Conservation (phyloP, 176 grass and related monocot genomes). For the Canna indica region DNA sequence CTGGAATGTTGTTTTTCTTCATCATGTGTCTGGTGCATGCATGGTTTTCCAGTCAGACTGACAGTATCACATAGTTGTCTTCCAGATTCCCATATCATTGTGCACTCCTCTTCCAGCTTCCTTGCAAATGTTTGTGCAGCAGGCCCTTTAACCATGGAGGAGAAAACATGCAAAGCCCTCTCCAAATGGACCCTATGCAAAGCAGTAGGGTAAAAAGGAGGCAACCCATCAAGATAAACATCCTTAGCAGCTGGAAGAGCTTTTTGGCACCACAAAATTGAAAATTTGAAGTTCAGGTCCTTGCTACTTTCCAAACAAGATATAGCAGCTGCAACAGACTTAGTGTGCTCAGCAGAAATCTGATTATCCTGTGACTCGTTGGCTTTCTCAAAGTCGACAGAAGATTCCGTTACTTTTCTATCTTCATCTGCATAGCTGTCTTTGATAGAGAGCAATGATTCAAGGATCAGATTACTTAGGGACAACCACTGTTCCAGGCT, state of each 20-base stretch:
- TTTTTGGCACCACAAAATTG: conserved; percentile 87
- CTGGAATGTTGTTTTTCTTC: conserved; percentile 53
- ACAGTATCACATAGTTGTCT: conserved; percentile 83
- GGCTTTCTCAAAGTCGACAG: conserved; percentile 12
- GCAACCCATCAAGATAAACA: conserved; percentile 68
- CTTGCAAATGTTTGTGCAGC: conserved; percentile 50
- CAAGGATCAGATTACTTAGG: conserved; percentile 49
- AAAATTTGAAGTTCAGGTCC: conserved; percentile 73
- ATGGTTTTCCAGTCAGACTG: conserved; percentile 77
- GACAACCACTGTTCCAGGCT: conserved; percentile 70
- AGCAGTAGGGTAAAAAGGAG: conserved; percentile 63
- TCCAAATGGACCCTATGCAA: conserved; percentile 62
- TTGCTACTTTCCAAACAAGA: conserved; percentile 66
- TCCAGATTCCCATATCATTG: conserved; percentile 77
- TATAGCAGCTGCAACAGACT: conserved; percentile 36
- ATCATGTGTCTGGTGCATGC: conserved; percentile 62
- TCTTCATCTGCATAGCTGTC: conserved; percentile 18
- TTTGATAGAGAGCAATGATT: conserved; percentile 36
- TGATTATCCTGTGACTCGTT: conserved; percentile 27
- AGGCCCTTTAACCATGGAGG: conserved; percentile 75
- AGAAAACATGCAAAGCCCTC: conserved; percentile 62
- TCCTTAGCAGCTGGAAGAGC: conserved; percentile 70
- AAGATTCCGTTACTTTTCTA: conserved; percentile 22
- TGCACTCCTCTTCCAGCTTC: conserved; percentile 84
- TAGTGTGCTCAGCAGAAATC: conserved; percentile 30